Percentiles rank a stretch among this genome's conserved stretches.
Conservation (phyloP, 257 asterid genomes). For the Osmanthus fragrans region DNA sequence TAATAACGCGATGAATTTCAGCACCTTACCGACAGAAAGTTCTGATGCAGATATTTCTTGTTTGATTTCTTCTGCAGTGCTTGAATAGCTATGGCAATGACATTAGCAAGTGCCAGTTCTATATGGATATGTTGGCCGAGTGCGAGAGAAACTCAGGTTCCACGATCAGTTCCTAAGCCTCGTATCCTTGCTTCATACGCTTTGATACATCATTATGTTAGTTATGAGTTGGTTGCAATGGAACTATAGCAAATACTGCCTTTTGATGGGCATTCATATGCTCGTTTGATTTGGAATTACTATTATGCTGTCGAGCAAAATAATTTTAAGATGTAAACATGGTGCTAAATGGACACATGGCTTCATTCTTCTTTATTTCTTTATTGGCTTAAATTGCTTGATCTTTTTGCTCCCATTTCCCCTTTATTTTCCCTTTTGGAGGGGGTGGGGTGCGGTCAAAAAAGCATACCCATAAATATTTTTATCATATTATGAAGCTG, state of each 20-base stretch:
- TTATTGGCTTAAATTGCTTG: neutral
- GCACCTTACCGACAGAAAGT: neutral
- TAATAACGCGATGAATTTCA: neutral
- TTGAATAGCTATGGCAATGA: slow-evolving; percentile 59
- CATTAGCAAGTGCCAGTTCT: slow-evolving; percentile 82
- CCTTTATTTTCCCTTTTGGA: neutral
- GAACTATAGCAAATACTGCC: no score
- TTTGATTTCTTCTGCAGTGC: slow-evolving; percentile 48
- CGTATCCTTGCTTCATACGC: neutral
- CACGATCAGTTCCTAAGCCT: slow-evolving; percentile 24
- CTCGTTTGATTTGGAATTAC: slow-evolving; percentile 33
- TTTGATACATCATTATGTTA: neutral
- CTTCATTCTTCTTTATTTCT: neutral
- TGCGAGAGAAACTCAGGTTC: slow-evolving; percentile 55
- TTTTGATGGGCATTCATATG: slow-evolving; percentile 11
- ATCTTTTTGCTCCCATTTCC: neutral
- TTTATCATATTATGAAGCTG: no score
- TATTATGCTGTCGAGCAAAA: neutral
- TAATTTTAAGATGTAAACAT: neutral
- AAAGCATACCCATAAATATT: no score
- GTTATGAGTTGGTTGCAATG: slow-evolving; percentile 27
- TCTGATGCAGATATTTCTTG: neutral
- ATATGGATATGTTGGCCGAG: slow-evolving; percentile 70
- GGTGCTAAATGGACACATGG: neutral
- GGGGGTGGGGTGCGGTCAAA: no score